phyloP scores from a whole-genome alignment of 306 rosid species.

The Ormosia semicastrata region DNA sequence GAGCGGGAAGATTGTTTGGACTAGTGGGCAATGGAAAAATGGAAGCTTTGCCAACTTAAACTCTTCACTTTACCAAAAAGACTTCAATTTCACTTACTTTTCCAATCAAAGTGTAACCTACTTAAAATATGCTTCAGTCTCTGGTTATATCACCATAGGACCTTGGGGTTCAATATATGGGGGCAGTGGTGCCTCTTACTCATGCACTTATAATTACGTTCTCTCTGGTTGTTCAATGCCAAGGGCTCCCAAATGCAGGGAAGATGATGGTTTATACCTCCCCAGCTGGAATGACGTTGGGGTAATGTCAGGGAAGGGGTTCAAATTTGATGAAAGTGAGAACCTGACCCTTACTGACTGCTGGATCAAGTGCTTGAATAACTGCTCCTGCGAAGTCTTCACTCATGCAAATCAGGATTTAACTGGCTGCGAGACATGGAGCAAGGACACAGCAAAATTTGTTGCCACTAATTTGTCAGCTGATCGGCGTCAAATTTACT shows the following conservation, averaged over 20 bases:
- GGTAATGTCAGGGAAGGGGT: not conserved
- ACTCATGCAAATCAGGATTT: not conserved
- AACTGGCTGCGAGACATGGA: slow-evolving; percentile 16
- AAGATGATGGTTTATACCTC: not conserved
- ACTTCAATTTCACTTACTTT: not conserved
- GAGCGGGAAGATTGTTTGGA: not conserved
- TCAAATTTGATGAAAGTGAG: not conserved
- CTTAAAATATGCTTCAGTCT: not conserved
- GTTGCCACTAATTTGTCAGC: not conserved
- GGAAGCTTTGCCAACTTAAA: not conserved
- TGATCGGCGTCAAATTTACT: not conserved
- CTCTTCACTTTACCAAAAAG: not conserved
- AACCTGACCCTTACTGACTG: not conserved
- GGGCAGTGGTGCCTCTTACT: not conserved
- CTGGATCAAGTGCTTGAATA: slow-evolving; percentile 10
- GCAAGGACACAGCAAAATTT: not conserved
- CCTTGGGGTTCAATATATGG: not conserved
- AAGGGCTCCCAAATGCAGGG: not conserved
- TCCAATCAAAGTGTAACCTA: not conserved
- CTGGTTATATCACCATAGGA: not conserved
- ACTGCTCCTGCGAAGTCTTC: slow-evolving; percentile 7
- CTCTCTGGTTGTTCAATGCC: not conserved
- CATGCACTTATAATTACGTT: not conserved
- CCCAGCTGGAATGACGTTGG: not conserved
- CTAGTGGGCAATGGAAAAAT: not conserved